These are phyloP conservation scores for Trichoderma sp. DNA, from an alignment of 2,329 filamentous ascomycete species.

Conservation along the genomic window DNA sequence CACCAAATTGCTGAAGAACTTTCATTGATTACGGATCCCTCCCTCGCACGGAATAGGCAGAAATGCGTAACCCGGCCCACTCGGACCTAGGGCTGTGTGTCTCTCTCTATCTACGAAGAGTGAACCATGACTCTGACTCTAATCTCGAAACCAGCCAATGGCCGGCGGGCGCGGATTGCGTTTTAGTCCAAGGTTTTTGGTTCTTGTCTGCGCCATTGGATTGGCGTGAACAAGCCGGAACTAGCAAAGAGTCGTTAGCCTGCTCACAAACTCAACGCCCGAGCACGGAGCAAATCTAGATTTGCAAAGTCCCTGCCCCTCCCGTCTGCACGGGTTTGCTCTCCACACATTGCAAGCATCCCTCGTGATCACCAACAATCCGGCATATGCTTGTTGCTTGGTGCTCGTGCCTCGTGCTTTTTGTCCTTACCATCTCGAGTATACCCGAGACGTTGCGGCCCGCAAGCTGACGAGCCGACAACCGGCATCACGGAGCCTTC, in stretches of 20 bases:
- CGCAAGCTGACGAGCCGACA: constrained; percentile 13
- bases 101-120: neutral
- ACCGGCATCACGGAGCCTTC: constrained; percentile 16
- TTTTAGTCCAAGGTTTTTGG: neutral
- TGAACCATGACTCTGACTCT: neutral
- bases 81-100: constrained; percentile 10
- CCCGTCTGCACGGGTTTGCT: constrained; percentile 4
- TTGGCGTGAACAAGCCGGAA: neutral
- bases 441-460: constrained; percentile 1
- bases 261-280: constrained; percentile 2
- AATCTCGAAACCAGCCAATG: neutral
- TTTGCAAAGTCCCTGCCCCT: constrained; percentile 11
- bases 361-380: constrained; percentile 14
- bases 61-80: neutral
- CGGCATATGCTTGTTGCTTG: neutral
- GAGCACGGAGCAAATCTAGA: constrained; percentile 20
- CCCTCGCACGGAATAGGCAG: neutral
- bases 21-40: constrained; percentile 1
- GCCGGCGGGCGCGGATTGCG: neutral
- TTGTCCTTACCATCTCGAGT: neutral
- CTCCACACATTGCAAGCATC: constrained; percentile 15
- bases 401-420: neutral
- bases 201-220: neutral
- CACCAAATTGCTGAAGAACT: neutral
- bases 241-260: neutral